Percentiles rank a stretch among this genome's conserved stretches.
Conservation (phyloP, 768 basidiomycete species). For the Psilocybe tampanensis region DNA sequence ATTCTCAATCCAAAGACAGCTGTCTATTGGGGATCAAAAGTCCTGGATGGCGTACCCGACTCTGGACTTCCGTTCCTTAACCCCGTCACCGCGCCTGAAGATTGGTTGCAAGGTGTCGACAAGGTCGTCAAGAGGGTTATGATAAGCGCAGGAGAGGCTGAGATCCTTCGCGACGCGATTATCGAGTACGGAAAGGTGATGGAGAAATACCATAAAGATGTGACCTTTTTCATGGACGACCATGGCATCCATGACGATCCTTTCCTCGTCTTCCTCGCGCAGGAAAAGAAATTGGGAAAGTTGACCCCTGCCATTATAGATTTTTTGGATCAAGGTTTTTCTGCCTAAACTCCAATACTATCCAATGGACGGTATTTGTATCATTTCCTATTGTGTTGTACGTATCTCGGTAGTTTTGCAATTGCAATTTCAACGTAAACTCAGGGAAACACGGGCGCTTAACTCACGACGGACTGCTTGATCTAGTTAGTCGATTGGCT, state of each 20-base stretch:
- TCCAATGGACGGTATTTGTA: too few species aligned
- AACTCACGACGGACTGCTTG: too few species aligned
- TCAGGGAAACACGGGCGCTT: too few species aligned
- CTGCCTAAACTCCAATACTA: too few species aligned
- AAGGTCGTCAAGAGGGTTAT: constrained; percentile 23
- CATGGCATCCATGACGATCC: constrained; percentile 22
- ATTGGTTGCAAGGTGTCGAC: constrained; percentile 31
- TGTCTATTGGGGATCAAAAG: constrained; percentile 17
- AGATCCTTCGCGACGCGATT: constrained; percentile 29
- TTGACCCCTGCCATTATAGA: constrained; percentile 18
- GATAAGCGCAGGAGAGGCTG: constrained; percentile 28
- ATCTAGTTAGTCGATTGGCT: too few species aligned
- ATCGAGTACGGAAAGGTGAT: constrained; percentile 18
- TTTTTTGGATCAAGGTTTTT: constrained; percentile 15
- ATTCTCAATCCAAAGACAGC: constrained; percentile 11
- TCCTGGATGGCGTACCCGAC: constrained; percentile 13
- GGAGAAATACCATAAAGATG: constrained; percentile 12
- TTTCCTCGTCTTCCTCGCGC: constrained; percentile 13
- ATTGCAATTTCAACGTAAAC: too few species aligned
- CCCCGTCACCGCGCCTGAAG: constrained; percentile 21
- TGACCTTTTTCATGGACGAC: constrained; percentile 17
- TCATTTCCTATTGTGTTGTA: too few species aligned
- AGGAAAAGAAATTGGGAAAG: constrained; percentile 16
- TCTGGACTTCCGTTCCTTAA: constrained; percentile 24
- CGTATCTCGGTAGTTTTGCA: too few species aligned